Base-by-base conservation (phyloP, 106 monocot species). In the Dendrobium officinale region DNA sequence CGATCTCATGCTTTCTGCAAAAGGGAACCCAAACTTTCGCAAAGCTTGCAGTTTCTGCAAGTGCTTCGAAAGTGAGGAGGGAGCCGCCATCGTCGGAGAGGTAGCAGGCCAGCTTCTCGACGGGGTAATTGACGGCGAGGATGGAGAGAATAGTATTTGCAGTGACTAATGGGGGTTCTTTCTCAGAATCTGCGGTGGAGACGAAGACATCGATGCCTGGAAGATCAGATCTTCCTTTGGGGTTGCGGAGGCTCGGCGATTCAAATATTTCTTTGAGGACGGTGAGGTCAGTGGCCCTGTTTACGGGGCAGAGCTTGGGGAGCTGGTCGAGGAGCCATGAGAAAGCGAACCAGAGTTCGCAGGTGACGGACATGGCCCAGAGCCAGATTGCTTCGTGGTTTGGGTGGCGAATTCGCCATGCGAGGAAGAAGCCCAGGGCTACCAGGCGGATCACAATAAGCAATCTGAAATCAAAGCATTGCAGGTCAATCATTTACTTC, bases 271-370 rank as follows among this genome's bases (percentile, higher is more conserved):
- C 84, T 70, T 83, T 84, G 33, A 93, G 86, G 37, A 93, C 81
- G 1, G 87, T 64, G 67, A 93, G 91, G 51, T 93, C 93, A 2
- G 93, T 88, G 2, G 84, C 84, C 18, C 93, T 43, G 82, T 87
- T 93, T 3, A 93, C 87, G 1, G 93, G 93, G 79, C 86, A 87
- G 82, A 93, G 86, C 86, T 93, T 93, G 41, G 93, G 93, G 56
- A 93, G 91, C 82, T 93, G 93, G 80, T 93, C 93, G 4, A 93
- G 87, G 8, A 93, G 84, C 93, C 93, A 93, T 5, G 93, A 93
- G 66, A 89, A 64, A 4, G 91, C 91, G 58, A 93, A 93, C 93
- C 93, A 93, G 79, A 91, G 77, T 85, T 93, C 93, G 42, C 93
- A 93, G 27, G 84, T 79, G 4, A 91, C 72, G 18, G 93, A 93